phyloP scores from a whole-genome alignment of 331 rosid species.

The Malus hybrid region DNA sequence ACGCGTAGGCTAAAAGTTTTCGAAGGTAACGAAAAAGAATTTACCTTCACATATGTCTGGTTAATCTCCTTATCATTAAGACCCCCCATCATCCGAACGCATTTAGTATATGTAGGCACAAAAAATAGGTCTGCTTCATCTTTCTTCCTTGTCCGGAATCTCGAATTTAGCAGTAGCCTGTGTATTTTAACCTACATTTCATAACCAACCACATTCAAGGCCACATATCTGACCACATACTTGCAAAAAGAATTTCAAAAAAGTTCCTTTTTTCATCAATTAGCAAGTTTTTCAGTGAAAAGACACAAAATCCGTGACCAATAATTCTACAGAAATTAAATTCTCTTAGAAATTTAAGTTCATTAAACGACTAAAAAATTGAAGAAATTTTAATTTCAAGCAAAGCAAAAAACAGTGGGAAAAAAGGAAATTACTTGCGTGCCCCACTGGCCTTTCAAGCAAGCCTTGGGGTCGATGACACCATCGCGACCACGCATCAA shows the following conservation, averaged over 20 bases:
- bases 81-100: conserved; percentile 84
- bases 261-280: not conserved
- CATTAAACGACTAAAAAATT: not conserved
- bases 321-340: not conserved
- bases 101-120: conserved; percentile 83
- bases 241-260: not conserved
- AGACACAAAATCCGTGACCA: no score
- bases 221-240: no score
- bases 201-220: no score
- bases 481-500: conserved; percentile 73
- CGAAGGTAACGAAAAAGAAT: not conserved
- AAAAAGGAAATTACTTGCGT: conserved; percentile 58
- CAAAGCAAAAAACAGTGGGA: not conserved
- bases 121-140: conserved; percentile 92
- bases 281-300: not conserved
- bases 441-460: conserved; percentile 96
- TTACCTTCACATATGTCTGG: conserved; percentile 58
- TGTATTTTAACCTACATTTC: conserved; percentile 81
- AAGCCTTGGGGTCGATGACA: conserved; percentile 42
- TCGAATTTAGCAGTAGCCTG: conserved; percentile 60
- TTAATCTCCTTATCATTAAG: conserved; percentile 84
- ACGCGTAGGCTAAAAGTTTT: not conserved
- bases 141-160: conserved; percentile 60
- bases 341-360: not conserved
- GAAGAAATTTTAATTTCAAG: not conserved